Evolutionary conservation across 2,329 filamentous ascomycete genomes (phyloP), one percentile per base, ranked within the genome.

Genomic region (Pyrenochaeta sp.): DNA sequence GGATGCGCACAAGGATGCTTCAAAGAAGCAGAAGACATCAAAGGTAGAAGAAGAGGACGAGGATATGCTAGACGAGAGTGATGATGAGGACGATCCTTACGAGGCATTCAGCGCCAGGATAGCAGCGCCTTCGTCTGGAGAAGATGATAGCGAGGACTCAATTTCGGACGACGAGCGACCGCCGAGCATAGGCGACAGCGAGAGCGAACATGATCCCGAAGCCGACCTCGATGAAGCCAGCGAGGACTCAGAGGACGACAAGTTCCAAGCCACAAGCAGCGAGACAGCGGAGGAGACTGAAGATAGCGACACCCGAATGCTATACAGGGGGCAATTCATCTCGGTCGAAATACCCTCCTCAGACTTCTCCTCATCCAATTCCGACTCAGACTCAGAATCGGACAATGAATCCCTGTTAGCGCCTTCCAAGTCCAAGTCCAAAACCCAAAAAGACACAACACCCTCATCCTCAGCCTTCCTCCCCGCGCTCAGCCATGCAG

Each of bases 401-500:
- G 63, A 65, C n/a, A 59, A 59, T 10, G 68, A 64, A 25, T 63
- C 62, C 15, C 36, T 50, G 1, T 50, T 60, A 43, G 59, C 64
- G 7, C 43, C 54, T 5, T 56, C 62, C 2, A 69, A 70, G 28
- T 13, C 60, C 13, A 75, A 69, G 56, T 22, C 49, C 27, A 66
- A 70, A 55, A n/a, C 37, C 25, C 3, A n/a, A 1, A 36, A 27
- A n/a, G 12, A 52, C 15, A 55, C 58, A 1, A 59, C 67, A 58
- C 47, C 62, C 32, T 67, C 68, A 36, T 73, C 75, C 28, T 87
- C 90, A 0, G 86, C 86, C 0, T 92, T 93, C 72, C 80, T 95
- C 1, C 91, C 91, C 0, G 88, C 88, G 1, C 84, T 95, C 15
- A 91, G 92, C 53, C 83, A 86, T 84, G 89, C 88, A 22, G 90